phyloP scores from a whole-genome alignment of 768 basidiomycete genomes.

The Cystobasidium ongulense region DNA sequence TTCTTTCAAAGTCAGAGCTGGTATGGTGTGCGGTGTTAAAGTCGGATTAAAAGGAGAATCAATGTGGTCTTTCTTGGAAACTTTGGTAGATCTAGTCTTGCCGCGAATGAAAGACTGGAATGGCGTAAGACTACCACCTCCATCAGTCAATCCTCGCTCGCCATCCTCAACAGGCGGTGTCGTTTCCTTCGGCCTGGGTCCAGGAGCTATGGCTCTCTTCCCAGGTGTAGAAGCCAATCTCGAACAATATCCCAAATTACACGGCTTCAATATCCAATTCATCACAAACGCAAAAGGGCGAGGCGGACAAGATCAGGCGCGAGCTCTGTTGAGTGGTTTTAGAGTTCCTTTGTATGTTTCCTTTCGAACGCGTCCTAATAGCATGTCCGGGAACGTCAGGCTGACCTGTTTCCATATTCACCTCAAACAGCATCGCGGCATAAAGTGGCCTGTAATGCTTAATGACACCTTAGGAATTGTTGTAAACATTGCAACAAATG shows the following conservation, averaged over 20 bases:
- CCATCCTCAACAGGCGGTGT: slow-evolving; percentile 76
- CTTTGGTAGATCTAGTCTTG: slow-evolving; percentile 86
- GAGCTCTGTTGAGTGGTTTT: slow-evolving; percentile 80
- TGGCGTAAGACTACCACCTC: slow-evolving; percentile 69
- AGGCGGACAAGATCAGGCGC: slow-evolving; percentile 82
- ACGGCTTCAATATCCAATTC: slow-evolving; percentile 91
- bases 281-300: slow-evolving; percentile 76
- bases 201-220: slow-evolving; percentile 77
- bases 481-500: background rate
- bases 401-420: background rate
- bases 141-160: slow-evolving; percentile 53
- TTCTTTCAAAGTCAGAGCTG: slow-evolving; percentile 71
- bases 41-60: slow-evolving; percentile 76
- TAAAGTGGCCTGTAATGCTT: background rate
- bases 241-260: slow-evolving; percentile 73
- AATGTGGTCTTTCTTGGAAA: slow-evolving; percentile 90
- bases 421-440: slow-evolving; percentile 6
- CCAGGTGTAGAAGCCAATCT: slow-evolving; percentile 92
- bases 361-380: background rate
- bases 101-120: slow-evolving; percentile 84
- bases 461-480: background rate
- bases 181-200: slow-evolving; percentile 76
- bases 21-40: slow-evolving; percentile 74
- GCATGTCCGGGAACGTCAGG: background rate
- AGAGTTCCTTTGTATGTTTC: slow-evolving; percentile 65